Base-by-base conservation (phyloP, 192 early-diverging fungal species). In the Backusella liffmaniae region DNA sequence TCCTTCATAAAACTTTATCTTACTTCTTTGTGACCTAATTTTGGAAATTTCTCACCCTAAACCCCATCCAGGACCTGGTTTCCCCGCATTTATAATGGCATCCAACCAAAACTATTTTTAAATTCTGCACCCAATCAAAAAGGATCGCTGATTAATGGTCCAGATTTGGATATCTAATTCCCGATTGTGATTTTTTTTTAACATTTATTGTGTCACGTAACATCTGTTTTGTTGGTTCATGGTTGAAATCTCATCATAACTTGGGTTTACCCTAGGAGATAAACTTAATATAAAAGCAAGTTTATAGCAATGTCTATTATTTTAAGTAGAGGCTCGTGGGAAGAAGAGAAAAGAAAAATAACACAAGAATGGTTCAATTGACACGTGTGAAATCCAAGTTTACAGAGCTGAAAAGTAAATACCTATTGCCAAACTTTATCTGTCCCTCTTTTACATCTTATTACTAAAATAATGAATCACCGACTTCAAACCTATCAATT, bases 1-100 rank as follows among this genome's bases (percentile, higher is more conserved):
- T 29, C 9, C 2, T 13, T 39, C 37, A 62, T 62, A 29, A 44
- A 62, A 29, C 56, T 62, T 29, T 62, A 29, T 62, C 23, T 23
- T 29, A 8, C 26, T 10, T 13, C 53, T 29, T 26, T 26, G 9
- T 59, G 53, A 26, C 26, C 53, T 26, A 9, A 2, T 59, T 59
- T 8, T 59, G 21, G 53, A 59, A 59, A 23, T 59, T 59, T 62
- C 56, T 62, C 56, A 62, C 56, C 56, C 56, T 62, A 62, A 49
- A 29, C 56, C 23, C 23, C 10, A 62, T 62, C 56, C 23, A 62
- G 56, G 8, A 29, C 0, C 9, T 29, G 56, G 12, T 12, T 62
- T 29, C 56, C 56, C 56, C 56, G 21, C 56, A 62, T 62, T 59
- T 29, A 62, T 62, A 62, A 62, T 62, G 21, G 3, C 56, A 62